Evolutionary conservation across 192 early-diverging fungal genomes (phyloP).

Genomic region (Coemansia sp.): DNA sequence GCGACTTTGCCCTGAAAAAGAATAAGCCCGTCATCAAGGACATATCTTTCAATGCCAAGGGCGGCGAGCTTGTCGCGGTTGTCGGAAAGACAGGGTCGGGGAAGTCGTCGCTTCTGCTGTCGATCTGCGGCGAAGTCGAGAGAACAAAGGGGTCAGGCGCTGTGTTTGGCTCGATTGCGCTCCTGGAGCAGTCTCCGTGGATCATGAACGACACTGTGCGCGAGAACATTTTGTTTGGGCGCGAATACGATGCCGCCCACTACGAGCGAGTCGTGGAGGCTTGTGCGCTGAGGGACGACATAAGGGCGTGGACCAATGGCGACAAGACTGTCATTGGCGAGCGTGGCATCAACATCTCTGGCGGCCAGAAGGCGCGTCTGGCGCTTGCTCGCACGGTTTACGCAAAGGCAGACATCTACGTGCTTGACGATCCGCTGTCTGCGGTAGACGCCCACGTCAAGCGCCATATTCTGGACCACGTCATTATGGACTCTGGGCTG

Average conservation of each 20-base stretch:
- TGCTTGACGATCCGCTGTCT: conserved; percentile 73
- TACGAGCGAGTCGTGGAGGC: conserved; percentile 67
- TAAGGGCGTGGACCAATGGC: conserved; percentile 62
- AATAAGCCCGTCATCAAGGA: conserved; percentile 8
- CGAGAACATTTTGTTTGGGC: conserved; percentile 82
- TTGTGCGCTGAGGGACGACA: conserved; percentile 66
- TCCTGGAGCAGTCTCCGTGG: conserved; percentile 28
- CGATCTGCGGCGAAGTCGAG: conserved; percentile 60
- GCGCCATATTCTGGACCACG: conserved; percentile 65
- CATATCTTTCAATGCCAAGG: conserved; percentile 6
- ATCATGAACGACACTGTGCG: conserved; percentile 63
- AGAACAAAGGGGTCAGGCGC: conserved; percentile 36
- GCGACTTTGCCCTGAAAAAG: conserved; percentile 20
- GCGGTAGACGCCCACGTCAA: conserved; percentile 70
- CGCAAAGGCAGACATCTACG: conserved; percentile 65
- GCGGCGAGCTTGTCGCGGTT: conserved; percentile 59
- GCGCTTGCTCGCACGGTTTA: conserved; percentile 69
- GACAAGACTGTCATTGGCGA: conserved; percentile 75
- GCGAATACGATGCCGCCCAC: conserved; percentile 55
- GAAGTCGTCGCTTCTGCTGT: conserved; percentile 65
- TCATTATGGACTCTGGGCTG: conserved; percentile 59
- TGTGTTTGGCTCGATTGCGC: conserved; percentile 23
- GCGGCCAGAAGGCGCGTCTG: conserved; percentile 72
- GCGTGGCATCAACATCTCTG: conserved; percentile 70
- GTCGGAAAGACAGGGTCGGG: conserved; percentile 64